phyloP scores from a whole-genome alignment of 768 basidiomycete genomes.

The Nidularia sp. region DNA sequence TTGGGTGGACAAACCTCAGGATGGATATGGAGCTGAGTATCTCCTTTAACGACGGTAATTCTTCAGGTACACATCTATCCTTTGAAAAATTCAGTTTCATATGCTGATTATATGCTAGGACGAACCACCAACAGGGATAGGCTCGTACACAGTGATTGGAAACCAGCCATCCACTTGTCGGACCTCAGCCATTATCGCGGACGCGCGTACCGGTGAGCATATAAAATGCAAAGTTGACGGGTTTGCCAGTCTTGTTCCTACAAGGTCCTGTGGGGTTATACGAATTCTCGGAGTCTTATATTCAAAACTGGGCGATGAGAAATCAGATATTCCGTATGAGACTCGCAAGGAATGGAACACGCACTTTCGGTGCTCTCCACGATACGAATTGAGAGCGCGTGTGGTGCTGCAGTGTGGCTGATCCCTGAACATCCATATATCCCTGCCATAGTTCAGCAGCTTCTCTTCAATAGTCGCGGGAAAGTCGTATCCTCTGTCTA shows the following conservation, averaged over 20 bases:
- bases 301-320: slow-evolving; percentile 50
- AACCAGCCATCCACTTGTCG: slow-evolving; percentile 49
- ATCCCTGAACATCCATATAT: slow-evolving; percentile 78
- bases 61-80: slow-evolving; percentile 77
- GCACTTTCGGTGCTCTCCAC: slow-evolving; percentile 70
- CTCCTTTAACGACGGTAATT: slow-evolving; percentile 61
- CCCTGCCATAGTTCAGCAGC: slow-evolving; percentile 59
- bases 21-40: slow-evolving; percentile 60
- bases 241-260: slow-evolving; percentile 42
- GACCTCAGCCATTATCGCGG: slow-evolving; percentile 63
- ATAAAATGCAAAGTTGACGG: slow-evolving; percentile 73
- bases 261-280: slow-evolving; percentile 68
- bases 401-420: slow-evolving; percentile 57
- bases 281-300: slow-evolving; percentile 73
- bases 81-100: slow-evolving; percentile 18
- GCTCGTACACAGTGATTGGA: slow-evolving; percentile 76
- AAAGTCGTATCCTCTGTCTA: slow-evolving; percentile 81
- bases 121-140: slow-evolving; percentile 64
- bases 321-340: background rate
- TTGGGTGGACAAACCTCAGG: slow-evolving; percentile 47
- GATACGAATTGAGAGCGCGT: slow-evolving; percentile 69
- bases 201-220: slow-evolving; percentile 75
- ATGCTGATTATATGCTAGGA: background rate
- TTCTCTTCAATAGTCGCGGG: slow-evolving; percentile 49
- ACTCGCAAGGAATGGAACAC: background rate